Evolutionary conservation across 768 basidiomycete species (phyloP).

Genomic region (Calocybe gangraenosa): DNA sequence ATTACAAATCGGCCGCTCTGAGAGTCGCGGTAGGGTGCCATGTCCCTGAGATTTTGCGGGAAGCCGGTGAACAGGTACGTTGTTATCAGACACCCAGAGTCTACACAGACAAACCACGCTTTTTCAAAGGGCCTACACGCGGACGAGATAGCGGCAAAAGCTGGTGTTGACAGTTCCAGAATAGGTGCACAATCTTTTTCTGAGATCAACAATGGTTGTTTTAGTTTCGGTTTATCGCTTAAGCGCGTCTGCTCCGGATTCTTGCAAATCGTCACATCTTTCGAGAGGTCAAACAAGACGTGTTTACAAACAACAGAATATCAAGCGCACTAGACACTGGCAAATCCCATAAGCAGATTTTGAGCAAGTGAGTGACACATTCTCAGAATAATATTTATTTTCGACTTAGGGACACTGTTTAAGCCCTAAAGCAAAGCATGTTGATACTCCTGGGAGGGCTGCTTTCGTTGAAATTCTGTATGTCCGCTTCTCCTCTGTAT

Average conservation of each 20-base stretch:
- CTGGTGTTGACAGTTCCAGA: conserved; percentile 25
- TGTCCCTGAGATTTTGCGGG: conserved; percentile 29
- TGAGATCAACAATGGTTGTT: conserved; percentile 12
- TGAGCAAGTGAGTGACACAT: conserved; percentile 15
- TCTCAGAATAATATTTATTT: neutral
- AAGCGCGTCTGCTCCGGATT: conserved; percentile 23
- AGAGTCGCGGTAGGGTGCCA: conserved; percentile 19
- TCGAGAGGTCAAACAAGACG: conserved; percentile 30
- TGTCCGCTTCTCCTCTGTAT: neutral
- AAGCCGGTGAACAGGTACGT: conserved; percentile 26
- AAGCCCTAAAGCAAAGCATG: conserved; percentile 26
- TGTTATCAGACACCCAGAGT: neutral
- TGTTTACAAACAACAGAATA: conserved; percentile 28
- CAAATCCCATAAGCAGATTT: conserved; percentile 23
- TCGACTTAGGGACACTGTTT: neutral
- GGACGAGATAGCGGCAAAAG: conserved; percentile 29
- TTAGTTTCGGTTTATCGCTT: neutral
- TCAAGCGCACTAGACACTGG: conserved; percentile 26
- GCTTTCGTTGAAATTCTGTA: conserved; percentile 23
- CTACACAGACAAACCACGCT: neutral
- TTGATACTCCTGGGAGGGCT: conserved; percentile 22
- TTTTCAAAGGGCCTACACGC: conserved; percentile 30
- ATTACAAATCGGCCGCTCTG: conserved; percentile 22
- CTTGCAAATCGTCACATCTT: conserved; percentile 32
- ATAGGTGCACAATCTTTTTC: conserved; percentile 21